Conservation (phyloP, 2,329 filamentous ascomycete genomes). For the Macrophomina pseudophaseolina region DNA sequence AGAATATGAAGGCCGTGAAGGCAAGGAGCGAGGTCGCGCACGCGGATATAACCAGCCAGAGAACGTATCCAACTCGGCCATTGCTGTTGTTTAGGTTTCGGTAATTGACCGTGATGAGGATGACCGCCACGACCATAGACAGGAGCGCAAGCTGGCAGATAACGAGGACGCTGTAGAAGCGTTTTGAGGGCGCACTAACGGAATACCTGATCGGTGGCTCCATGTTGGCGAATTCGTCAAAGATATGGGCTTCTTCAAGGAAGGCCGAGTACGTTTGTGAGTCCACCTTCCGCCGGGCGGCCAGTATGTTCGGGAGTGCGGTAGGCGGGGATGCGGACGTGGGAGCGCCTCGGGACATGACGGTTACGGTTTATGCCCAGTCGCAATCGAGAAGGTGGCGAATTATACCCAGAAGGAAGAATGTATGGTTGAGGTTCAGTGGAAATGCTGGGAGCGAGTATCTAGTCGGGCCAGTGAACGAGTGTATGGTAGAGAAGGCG, state of each 20-base stretch:
- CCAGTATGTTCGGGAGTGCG: not conserved
- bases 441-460: not conserved
- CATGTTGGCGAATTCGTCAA: not conserved
- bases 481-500: constrained; percentile 16
- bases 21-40: not conserved
- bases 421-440: too few relatives aligned
- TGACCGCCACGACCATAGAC: constrained; percentile 12
- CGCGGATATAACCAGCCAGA: constrained; percentile 17
- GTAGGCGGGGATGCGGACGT: not conserved
- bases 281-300: not conserved
- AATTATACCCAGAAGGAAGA: too few relatives aligned
- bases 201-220: constrained; percentile 4
- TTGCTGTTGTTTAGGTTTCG: not conserved
- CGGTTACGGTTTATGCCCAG: too few relatives aligned
- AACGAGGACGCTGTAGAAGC: constrained; percentile 9
- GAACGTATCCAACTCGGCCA: not conserved
- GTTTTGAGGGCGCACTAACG: not conserved
- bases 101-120: constrained; percentile 1
- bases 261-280: constrained; percentile 11
- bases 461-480: constrained; percentile 9
- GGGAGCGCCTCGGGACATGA: not conserved
- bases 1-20: not conserved
- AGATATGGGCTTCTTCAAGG: constrained; percentile 8
- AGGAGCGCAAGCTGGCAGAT: constrained; percentile 10
- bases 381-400: too few relatives aligned